phyloP scores from a whole-genome alignment of 805 yeast species.

The Ogataea saltuana region DNA sequence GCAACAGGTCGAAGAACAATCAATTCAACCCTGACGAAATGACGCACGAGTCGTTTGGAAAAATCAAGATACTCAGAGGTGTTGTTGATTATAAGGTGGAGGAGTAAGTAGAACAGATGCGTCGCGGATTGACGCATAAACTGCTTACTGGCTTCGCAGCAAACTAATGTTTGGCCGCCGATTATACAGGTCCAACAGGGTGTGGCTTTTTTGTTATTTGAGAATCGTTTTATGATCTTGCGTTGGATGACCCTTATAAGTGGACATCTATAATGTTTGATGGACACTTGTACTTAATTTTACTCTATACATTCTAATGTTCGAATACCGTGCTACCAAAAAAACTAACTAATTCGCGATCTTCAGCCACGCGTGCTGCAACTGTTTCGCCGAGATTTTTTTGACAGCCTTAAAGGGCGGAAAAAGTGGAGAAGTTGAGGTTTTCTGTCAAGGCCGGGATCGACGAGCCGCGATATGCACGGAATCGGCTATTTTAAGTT shows the following conservation, averaged over 20 bases:
- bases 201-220: too few species aligned
- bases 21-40: conserved; percentile 52
- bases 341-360: not conserved
- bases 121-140: not conserved
- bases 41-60: conserved; percentile 55
- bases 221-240: too few species aligned
- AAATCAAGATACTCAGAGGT: conserved; percentile 62
- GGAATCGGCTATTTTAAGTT: not conserved
- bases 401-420: not conserved
- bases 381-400: not conserved
- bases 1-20: conserved; percentile 51
- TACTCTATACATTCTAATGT: too few species aligned
- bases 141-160: not conserved
- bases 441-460: conserved; percentile 5
- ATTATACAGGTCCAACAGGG: too few species aligned
- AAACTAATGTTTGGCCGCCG: not conserved
- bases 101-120: conserved; percentile 10
- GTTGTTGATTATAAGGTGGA: conserved; percentile 50
- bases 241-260: too few species aligned
- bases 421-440: not conserved
- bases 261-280: not conserved
- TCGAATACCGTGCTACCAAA: too few species aligned
- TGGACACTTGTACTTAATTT: not conserved
- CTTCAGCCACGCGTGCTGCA: too few species aligned
- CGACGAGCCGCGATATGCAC: conserved; percentile 2